Base-by-base conservation (phyloP, 139 green algal species). In the Chlorella sp. region DNA sequence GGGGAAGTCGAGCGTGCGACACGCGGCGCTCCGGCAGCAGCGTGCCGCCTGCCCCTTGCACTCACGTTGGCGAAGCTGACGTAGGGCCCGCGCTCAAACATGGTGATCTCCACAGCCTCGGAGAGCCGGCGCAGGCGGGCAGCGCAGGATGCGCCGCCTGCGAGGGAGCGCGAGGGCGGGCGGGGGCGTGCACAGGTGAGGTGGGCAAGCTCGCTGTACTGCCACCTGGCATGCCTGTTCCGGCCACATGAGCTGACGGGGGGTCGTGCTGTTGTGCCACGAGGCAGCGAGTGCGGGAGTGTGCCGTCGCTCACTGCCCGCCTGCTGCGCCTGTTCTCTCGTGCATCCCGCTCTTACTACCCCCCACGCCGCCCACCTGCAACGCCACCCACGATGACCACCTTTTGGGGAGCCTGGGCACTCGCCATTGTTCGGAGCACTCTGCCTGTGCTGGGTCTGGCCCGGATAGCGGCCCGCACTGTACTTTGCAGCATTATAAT, bases 11-110 rank as follows among this genome's bases (percentile, higher is more conserved):
- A 1, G 21, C 19, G 17, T 33, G 38, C 36, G 21, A 58, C 21
- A 29, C 17, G 17, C 19, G 38, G 17, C 48, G 17, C 21, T 58
- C 17, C 1, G 48, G 48, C 48, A 58, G n/a, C n/a, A n/a, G n/a
- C n/a, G n/a, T n/a, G n/a, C n/a, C n/a, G n/a, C n/a, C n/a, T n/a
- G n/a, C n/a, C n/a, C n/a, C n/a, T n/a, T n/a, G 17, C 17, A 21
- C 48, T 58, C 21, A 58, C 48, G 75, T 90, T 90, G 19, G 86
- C 86, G 74, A 88, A 90, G 33, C 62, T 80, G 6, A 88, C 83
- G 81, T 83, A 87, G 4, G 74, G 78, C 0, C 83, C 86, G 4
- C 72, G 62, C 69, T 90, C 86, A 58, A 88, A 86, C 27, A 90
- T 82, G 1, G 79, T 86, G 63, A 88, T 86, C 42, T 87, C 71